Base-by-base conservation (phyloP, 371 early-diverging fungal genomes). In the Syncephalastrum racemosum region DNA sequence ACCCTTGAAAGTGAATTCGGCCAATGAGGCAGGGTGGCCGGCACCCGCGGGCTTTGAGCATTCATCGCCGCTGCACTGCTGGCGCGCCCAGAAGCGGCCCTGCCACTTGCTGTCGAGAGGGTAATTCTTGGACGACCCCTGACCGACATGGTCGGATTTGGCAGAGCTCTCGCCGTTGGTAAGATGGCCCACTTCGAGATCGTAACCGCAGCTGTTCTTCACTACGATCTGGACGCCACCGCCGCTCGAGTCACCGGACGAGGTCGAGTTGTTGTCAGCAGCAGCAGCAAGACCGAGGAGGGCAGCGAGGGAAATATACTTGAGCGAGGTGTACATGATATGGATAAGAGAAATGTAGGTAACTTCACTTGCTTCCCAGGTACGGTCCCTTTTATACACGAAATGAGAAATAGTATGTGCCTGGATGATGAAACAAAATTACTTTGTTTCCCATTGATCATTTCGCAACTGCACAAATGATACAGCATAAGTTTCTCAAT, bases 71-170 rank as follows among this genome's bases (percentile, higher is more conserved):
- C 64, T 66, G 10, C 59, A 50, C 22, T 60, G 40, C 41, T 53
- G 58, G 50, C 73, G 65, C 31, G 64, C 73, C 73, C 71, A 76
- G 45, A 72, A 53, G 44, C 76, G 68, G 22, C 73, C 76, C n/a
- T 53, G 56, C 70, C 70, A 76, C 46, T 62, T 56, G 12, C 58
- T 45, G 58, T 63, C 60, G 22, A 68, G 20, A 20, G 52, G 54
- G 4, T 57, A 57, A 7, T 58, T 58, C 42, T 59, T 41, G 8
- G 63, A 66, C 5, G 31, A 18, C 20, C 64, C 63, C 22, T 68
- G 40, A 19, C 56, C 24, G 3, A 74, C 46, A 24, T 58, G 42
- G 20, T 54, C 36, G 12, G 54, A 31, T 22, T 51, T 15, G 13
- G 18, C 43, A 7, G 44, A 25, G 39, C 62, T 53, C 14, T 25